These are phyloP conservation scores for Lepidium sativum DNA, from an alignment of 345 rosid genomes.

Conservation along the genomic window DNA sequence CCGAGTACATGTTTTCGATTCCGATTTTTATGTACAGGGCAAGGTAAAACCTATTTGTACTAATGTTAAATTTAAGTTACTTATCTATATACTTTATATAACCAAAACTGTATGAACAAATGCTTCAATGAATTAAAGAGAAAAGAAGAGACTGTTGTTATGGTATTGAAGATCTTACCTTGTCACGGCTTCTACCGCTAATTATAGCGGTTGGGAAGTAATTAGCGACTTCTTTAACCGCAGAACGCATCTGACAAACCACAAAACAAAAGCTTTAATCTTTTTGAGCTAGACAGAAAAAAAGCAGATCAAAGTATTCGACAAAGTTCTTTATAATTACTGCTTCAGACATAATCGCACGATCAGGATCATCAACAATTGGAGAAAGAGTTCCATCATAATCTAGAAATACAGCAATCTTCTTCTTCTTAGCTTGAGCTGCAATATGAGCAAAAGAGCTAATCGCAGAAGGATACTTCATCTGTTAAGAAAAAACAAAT, in stretches of 20 bases:
- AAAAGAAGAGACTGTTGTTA: background rate
- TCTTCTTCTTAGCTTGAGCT: slow-evolving; percentile 53
- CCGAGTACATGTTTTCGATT: no score
- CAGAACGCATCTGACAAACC: slow-evolving; percentile 67
- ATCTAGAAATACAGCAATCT: slow-evolving; percentile 89
- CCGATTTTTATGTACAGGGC: no score
- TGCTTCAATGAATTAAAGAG: no score
- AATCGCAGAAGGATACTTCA: slow-evolving; percentile 78
- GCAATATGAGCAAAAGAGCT: slow-evolving; percentile 50
- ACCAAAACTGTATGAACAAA: no score
- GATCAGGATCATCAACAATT: slow-evolving; percentile 92
- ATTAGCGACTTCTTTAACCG: slow-evolving; percentile 61
- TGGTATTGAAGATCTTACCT: slow-evolving; percentile 32
- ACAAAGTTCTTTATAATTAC: slow-evolving; percentile 37
- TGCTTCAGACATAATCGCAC: slow-evolving; percentile 64
- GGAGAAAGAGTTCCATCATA: slow-evolving; percentile 97
- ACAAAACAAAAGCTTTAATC: no score
- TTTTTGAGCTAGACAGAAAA: background rate
- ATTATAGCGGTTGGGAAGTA: slow-evolving; percentile 89
- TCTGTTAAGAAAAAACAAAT: slow-evolving; percentile 31
- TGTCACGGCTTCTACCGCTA: slow-evolving; percentile 91
- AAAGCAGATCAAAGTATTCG: no score
- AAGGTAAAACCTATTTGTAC: no score
- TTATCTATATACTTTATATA: no score
- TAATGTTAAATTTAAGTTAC: no score